Base-by-base conservation (phyloP, 768 basidiomycete species). In the Lyophyllum shimeji region DNA sequence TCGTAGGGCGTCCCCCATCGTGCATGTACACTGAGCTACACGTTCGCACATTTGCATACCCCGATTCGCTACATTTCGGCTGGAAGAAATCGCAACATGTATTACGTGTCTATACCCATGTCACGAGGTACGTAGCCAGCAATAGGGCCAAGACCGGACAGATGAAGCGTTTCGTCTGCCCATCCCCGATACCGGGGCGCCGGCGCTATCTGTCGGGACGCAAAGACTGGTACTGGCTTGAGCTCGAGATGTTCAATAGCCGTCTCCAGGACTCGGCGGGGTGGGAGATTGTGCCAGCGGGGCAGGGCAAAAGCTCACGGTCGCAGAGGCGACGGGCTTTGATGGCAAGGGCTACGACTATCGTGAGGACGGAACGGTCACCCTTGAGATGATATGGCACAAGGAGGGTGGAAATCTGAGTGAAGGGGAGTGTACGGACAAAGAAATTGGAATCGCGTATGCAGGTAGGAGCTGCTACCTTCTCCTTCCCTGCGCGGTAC, bases 21-120 rank as follows among this genome's bases (percentile, higher is more conserved):
- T 56, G 11, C 47, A 24, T 6, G 17, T 64, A 21, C 58, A 15
- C 47, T 52, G 2, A 60, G 55, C 49, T 64, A 59, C 40, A 60
- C 57, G 15, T 57, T 59, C 25, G 57, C 62, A 20, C 50, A 59
- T 46, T 58, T 63, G 17, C 58, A 59, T 42, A 57, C 33, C 21
- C 37, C 61, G 20, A 50, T 59, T 47, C 53, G 49, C 5, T 61
- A 51, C 48, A 42, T 25, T 61, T 59, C 29, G 60, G 61, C 17
- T 67, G 66, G 66, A 61, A 43, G 17, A 11, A 33, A 2, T n/a
- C 39, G 24, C 23, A 31, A 13, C 54, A 55, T 18, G 15, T 25
- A 11, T 43, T 34, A 11, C 29, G 25, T 8, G 47, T 43, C 9
- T 50, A 55, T 24, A 50, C 48, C 18, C 47, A 55, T 11, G 54